Percentiles rank a stretch among this genome's conserved stretches.
Evolutionary conservation across 371 early-diverging fungal species (phyloP).

Genomic region (Mortierella sp.): DNA sequence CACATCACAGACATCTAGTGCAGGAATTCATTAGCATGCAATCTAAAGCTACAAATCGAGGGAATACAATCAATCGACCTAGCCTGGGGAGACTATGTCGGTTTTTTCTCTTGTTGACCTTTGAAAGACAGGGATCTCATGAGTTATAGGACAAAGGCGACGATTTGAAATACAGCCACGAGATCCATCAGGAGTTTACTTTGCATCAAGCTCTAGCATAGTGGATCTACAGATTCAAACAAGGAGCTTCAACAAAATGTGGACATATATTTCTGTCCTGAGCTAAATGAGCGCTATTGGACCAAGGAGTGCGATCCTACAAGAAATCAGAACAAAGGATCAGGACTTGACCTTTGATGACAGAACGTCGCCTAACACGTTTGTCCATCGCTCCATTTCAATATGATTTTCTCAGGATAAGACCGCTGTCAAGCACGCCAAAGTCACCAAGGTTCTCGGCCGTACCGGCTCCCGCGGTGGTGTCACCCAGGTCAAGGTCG

Average conservation of each 20-base stretch:
- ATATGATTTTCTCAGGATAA: slow-evolving; percentile 64
- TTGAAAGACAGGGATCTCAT: not conserved
- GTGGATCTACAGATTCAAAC: too few relatives aligned
- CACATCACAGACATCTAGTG: too few relatives aligned
- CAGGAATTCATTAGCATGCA: not conserved
- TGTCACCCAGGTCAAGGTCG: slow-evolving; percentile 99
- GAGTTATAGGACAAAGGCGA: not conserved
- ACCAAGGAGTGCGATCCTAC: not conserved
- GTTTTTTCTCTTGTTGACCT: slow-evolving; percentile 1
- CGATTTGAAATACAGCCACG: not conserved
- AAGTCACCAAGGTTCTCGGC: slow-evolving; percentile 96
- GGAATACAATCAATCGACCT: not conserved
- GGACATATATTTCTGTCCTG: too few relatives aligned
- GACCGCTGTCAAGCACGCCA: slow-evolving; percentile 90
- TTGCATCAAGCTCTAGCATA: too few relatives aligned
- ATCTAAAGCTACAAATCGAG: not conserved
- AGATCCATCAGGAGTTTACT: too few relatives aligned
- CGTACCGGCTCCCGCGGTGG: slow-evolving; percentile 99
- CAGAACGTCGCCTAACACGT: not conserved
- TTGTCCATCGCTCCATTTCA: not conserved
- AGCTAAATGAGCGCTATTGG: too few relatives aligned
- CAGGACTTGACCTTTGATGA: too few relatives aligned
- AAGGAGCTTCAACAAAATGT: too few relatives aligned
- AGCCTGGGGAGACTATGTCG: slow-evolving; percentile 38
- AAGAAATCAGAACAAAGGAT: not conserved